phyloP scores from a whole-genome alignment of 306 rosid species.

The Corylus heterophylla region DNA sequence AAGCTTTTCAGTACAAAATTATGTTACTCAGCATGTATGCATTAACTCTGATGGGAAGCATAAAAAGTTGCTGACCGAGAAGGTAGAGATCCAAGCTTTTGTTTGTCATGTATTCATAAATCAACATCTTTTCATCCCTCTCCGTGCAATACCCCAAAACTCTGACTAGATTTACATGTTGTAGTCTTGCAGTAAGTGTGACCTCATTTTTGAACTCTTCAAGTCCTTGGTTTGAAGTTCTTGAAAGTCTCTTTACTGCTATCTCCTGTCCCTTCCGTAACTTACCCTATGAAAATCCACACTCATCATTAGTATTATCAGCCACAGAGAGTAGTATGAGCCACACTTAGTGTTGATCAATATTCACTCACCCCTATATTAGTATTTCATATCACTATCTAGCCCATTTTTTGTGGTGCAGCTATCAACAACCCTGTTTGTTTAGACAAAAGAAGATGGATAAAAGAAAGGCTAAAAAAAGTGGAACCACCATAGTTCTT shows the following conservation, averaged over 20 bases:
- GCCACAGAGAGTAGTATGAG: background rate
- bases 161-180: constrained; percentile 49
- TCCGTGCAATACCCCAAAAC: constrained; percentile 38
- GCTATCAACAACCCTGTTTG: background rate
- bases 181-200: constrained; percentile 41
- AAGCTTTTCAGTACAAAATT: background rate
- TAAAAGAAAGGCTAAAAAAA: background rate
- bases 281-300: constrained; percentile 22
- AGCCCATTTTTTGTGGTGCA: background rate
- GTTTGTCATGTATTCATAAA: constrained; percentile 55
- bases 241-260: constrained; percentile 48
- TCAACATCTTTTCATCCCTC: constrained; percentile 40
- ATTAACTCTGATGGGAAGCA: background rate
- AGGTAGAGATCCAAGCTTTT: constrained; percentile 44
- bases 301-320: background rate
- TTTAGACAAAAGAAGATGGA: background rate
- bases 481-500: background rate
- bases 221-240: constrained; percentile 44
- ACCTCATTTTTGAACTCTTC: constrained; percentile 58
- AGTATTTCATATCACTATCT: background rate
- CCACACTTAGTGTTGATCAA: background rate
- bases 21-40: background rate
- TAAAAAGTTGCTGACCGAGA: constrained; percentile 28
- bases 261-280: constrained; percentile 31
- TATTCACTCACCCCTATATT: background rate